Conservation (phyloP, 176 grass and related monocot genomes). For the Eleusine coracana region DNA sequence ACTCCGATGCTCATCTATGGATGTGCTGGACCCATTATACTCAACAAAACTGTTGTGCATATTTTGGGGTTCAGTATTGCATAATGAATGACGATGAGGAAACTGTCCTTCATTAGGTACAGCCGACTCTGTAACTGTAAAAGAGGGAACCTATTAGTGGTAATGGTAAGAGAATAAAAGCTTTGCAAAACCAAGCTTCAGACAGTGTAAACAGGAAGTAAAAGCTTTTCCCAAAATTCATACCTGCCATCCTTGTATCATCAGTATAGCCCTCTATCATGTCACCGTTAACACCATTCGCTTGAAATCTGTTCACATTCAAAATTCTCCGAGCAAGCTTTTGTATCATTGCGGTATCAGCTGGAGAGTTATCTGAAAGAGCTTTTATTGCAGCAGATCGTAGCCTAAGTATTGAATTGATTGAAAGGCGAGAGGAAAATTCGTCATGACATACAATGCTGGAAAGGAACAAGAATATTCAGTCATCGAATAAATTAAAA, state of each 20-base stretch:
- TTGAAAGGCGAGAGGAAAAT: conserved; percentile 88
- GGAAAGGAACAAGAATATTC: conserved; percentile 39
- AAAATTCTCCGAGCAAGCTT: conserved; percentile 91
- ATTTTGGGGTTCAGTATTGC: conserved; percentile 49
- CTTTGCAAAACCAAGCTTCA: conserved; percentile 13
- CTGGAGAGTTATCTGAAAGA: conserved; percentile 79
- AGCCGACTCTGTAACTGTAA: conserved; percentile 38
- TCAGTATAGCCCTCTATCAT: conserved; percentile 28
- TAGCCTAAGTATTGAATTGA: conserved; percentile 92
- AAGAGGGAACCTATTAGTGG: neutral
- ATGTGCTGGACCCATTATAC: conserved; percentile 41
- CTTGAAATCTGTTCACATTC: conserved; percentile 67
- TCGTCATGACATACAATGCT: conserved; percentile 85
- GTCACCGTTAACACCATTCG: conserved; percentile 35
- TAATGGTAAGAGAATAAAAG: conserved; percentile 9
- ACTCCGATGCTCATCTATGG: conserved; percentile 22
- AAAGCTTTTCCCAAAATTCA: conserved; percentile 33
- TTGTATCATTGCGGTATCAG: conserved; percentile 91
- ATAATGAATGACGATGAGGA: conserved; percentile 40
- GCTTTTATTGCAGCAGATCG: conserved; percentile 78
- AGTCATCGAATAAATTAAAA: conserved; percentile 35
- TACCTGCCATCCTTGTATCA: conserved; percentile 29
- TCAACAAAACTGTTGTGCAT: conserved; percentile 29
- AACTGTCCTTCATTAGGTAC: conserved; percentile 40
- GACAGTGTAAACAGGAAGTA: conserved; percentile 17